A percentile compares a stretch with the other conserved stretches of the same genome.
Evolutionary conservation across 169 alveolate genomes (phyloP).

Genomic region (Amoebophrya sp.): DNA sequence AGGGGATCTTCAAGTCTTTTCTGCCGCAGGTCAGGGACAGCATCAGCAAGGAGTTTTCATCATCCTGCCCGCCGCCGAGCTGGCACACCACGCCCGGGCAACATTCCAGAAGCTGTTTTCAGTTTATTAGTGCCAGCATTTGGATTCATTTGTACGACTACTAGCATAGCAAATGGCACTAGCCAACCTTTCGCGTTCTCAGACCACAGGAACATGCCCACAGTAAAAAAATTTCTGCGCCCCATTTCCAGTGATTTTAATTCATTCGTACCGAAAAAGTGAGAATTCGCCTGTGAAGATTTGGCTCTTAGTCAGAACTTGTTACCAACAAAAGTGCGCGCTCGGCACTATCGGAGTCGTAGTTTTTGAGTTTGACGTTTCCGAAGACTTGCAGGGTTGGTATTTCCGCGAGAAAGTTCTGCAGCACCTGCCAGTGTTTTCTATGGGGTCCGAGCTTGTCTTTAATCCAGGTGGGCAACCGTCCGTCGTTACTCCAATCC

Average conservation of each 20-base stretch:
- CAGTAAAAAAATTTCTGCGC: too few species aligned
- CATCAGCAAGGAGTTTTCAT: background rate
- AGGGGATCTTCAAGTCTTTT: background rate
- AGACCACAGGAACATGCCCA: too few species aligned
- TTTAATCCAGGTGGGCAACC: background rate
- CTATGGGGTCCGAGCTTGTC: background rate
- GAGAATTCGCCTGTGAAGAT: too few species aligned
- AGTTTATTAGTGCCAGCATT: background rate
- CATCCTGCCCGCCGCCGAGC: background rate
- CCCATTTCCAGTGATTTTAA: too few species aligned
- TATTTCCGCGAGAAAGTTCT: background rate
- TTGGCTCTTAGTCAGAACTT: background rate
- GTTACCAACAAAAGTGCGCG: background rate
- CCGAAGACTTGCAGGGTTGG: background rate
- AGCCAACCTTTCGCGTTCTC: background rate
- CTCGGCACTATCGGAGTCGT: background rate
- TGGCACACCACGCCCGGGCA: constrained; percentile 2
- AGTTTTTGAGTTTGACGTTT: background rate
- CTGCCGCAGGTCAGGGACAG: background rate
- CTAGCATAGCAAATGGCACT: background rate
- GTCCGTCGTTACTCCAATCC: background rate
- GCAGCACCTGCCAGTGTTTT: constrained; percentile 2
- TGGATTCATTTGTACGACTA: background rate
- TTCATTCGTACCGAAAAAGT: too few species aligned
- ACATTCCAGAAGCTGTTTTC: background rate